Evolutionary conservation across 1,284 basidiomycete species (phyloP).

Genomic region (Ceraceosorus guamensis): DNA sequence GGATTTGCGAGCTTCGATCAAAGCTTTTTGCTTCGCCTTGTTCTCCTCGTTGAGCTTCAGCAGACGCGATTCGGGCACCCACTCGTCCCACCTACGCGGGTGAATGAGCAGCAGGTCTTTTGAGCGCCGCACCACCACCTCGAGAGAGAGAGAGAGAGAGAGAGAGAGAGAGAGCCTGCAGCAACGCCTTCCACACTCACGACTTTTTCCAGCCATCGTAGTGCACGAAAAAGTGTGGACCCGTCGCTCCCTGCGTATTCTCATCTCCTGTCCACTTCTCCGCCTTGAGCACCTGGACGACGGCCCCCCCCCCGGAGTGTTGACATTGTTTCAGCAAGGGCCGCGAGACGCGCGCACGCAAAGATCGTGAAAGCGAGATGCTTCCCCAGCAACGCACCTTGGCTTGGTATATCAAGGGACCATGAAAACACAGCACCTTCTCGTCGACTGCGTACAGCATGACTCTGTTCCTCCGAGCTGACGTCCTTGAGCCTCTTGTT

Average conservation of each 20-base stretch:
- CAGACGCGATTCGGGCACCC: conserved; percentile 76
- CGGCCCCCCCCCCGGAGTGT: background rate
- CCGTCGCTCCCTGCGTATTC: conserved; percentile 59
- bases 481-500: too few species aligned
- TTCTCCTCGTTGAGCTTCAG: conserved; percentile 82
- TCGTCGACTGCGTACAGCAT: conserved; percentile 59
- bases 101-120: background rate
- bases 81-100: conserved; percentile 71
- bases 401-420: conserved; percentile 83
- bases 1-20: conserved; percentile 47
- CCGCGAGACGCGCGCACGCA: background rate
- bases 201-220: conserved; percentile 99
- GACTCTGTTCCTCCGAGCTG: too few species aligned
- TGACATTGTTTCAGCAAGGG: background rate
- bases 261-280: conserved; percentile 68
- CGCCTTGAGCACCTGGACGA: conserved; percentile 63
- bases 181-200: conserved; percentile 54
- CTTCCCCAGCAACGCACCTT: conserved; percentile 55
- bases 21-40: conserved; percentile 63
- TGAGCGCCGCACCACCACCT: conserved; percentile 2
- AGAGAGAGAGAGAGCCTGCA: too few species aligned
- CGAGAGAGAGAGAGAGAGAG: background rate
- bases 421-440: conserved; percentile 85
- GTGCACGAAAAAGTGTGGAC: conserved; percentile 87
- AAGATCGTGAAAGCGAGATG: background rate